Percentiles rank a stretch among this genome's conserved stretches.
These are phyloP conservation scores for Citropsis articulata DNA, from an alignment of 345 rosid genomes.

Conservation along the genomic window DNA sequence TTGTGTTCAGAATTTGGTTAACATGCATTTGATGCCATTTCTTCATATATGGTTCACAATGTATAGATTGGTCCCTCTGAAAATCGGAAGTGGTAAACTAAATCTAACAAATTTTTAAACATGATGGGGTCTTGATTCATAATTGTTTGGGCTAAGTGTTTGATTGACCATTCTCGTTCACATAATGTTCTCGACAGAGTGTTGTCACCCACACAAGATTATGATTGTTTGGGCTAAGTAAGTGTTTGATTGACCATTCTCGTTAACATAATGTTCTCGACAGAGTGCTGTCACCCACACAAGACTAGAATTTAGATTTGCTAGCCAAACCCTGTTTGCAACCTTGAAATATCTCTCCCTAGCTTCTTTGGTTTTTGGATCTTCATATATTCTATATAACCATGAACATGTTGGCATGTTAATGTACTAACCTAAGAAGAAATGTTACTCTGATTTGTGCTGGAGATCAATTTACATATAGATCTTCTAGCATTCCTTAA, in stretches of 20 bases:
- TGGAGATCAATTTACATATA: background rate
- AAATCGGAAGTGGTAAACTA: background rate
- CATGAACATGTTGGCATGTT: background rate
- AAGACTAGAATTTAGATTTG: background rate
- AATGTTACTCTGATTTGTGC: background rate
- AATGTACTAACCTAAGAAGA: background rate
- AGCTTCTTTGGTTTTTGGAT: background rate
- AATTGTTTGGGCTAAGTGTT: background rate
- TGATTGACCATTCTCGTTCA: background rate
- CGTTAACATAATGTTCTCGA: background rate
- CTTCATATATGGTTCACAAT: background rate
- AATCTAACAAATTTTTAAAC: background rate
- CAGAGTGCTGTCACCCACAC: background rate
- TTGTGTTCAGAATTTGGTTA: background rate
- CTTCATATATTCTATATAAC: background rate
- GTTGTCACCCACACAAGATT: background rate
- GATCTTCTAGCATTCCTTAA: background rate
- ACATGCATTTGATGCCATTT: background rate
- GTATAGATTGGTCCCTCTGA: background rate
- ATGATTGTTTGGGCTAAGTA: background rate
- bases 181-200: background rate
- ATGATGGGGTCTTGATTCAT: background rate
- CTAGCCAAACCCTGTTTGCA: background rate
- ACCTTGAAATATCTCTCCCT: background rate
- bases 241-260: slow-evolving; percentile 3